phyloP scores from a whole-genome alignment of 257 asterid genomes.

The Sherardia arvensis region DNA sequence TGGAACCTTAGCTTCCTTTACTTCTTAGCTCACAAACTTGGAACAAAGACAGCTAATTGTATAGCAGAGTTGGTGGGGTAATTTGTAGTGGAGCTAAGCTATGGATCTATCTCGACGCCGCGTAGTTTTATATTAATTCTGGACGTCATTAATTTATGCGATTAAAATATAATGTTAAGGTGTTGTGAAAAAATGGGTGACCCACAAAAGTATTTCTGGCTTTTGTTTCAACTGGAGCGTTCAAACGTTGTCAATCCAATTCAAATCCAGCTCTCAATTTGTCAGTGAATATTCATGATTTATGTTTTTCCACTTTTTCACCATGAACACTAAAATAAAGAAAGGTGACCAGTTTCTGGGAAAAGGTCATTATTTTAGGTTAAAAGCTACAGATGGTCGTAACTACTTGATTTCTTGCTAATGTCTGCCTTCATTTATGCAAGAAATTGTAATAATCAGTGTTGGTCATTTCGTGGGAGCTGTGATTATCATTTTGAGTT shows the following conservation, averaged over 20 bases:
- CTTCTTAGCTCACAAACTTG: background rate
- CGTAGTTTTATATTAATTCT: background rate
- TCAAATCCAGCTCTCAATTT: slow-evolving; percentile 7
- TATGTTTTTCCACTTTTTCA: background rate
- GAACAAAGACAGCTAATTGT: background rate
- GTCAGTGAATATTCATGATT: background rate
- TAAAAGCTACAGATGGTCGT: background rate
- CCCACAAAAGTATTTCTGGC: background rate
- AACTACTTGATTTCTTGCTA: background rate
- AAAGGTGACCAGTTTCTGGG: no score
- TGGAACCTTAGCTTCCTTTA: no score
- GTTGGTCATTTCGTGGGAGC: background rate
- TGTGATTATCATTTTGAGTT: background rate
- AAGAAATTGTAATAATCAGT: background rate
- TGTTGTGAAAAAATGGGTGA: no score
- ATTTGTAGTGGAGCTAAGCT: background rate
- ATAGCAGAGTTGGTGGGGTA: background rate
- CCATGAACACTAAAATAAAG: no score
- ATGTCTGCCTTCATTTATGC: background rate
- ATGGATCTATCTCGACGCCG: slow-evolving; percentile 3
- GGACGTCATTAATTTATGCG: background rate
- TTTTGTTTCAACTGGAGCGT: background rate
- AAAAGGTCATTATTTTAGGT: no score
- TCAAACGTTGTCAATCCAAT: background rate
- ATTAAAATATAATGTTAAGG: background rate